Base-by-base conservation (phyloP, 2,329 filamentous ascomycete species). In the Fusarium tuaranense region DNA sequence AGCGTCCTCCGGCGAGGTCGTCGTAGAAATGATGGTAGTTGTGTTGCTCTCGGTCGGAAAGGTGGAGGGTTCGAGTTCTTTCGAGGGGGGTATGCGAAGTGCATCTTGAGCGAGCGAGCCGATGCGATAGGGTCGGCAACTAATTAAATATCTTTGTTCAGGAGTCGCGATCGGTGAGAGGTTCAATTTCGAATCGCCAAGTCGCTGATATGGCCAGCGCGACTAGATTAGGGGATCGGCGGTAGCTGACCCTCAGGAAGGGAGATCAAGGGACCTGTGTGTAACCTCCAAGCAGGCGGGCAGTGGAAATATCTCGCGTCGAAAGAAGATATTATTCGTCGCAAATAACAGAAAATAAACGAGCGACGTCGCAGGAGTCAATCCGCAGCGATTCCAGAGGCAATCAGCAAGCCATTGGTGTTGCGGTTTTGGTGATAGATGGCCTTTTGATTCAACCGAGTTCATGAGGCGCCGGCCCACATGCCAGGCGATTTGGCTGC, bases 41-140 rank as follows among this genome's bases (percentile, higher is more conserved):
- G 84, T 79, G 91, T 85, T 74, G 89, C 87, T 79, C 91, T 88
- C 58, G 89, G 87, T 74, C 88, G 88, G 84, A 94, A 96, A 34
- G 92, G 92, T 75, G 92, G 90, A 76, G 93, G 91, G 80, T 93
- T 91, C 75, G 94, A 96, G 80, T 90, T 91, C 85, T 96, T 97
- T 83, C 95, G 93, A 79, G 94, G 91, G 65, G 95, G 95, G 78
- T 97, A 92, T 74, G 95, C 95, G 87, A 96, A 95, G 83, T 98
- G 95, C 95, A 98, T 97, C 77, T 78, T 87, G 79, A 71, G 74
- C 61, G 51, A 65, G 41, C 46, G 10, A n/a, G 44, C 9, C 34
- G 46, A 53, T 18, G 32, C 51, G 41, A 60, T 13, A 39, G 44
- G 36, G 4, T 8, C 13, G 8, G 12, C 16, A 18, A 5, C 27